Evolutionary conservation across 1,139 yeast genomes (phyloP), one percentile per base, ranked within the genome.

Genomic region (Magnusiomyces suaveolens): DNA sequence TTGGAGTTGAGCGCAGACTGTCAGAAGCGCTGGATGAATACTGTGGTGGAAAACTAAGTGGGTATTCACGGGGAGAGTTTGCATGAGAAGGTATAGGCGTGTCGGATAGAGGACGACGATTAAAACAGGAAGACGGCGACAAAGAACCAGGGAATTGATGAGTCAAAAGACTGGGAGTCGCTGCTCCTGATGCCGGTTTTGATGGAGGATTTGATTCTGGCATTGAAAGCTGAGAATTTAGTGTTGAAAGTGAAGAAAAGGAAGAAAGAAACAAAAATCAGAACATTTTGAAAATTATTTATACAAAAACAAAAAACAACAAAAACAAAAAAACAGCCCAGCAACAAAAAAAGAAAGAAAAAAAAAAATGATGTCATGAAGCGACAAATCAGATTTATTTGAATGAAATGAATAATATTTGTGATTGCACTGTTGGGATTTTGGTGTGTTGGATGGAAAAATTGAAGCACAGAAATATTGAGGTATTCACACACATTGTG

Each of bases 41-140:
- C 24, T 21, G 24, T 39, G 32, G 38, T 18, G 29, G 54, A 33
- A 36, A 48, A 33, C 12, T 36, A 3, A 43, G 25, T 16, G 33
- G 49, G 41, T 33, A 25, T 10, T 26, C 48, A 16, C 26, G 52
- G 16, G 58, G 58, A 12, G 58, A 56, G 39, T 50, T 48, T 2
- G 54, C 32, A 36, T 51, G 51, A 21, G 58, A 56, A 1, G 38
- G 46, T 8, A 46, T 32, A 12, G 58, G 58, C n/a, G 58, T 56
- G 46, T 56, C 58, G 8, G 58, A 56, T 8, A 51, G 47, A 6
- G 58, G 56, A 43, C 54, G 51, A 8, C 54, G 44, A 38, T 56
- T 53, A 29, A 55, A 52, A 16, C 55, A 54, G 8, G 49, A 52
- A 3, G 48, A 16, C 23, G 16, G 47, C 29, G 32, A 4, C 10